Conservation (phyloP, 225 moss, liverwort and hornwort genomes). For the Asterella californica region DNA sequence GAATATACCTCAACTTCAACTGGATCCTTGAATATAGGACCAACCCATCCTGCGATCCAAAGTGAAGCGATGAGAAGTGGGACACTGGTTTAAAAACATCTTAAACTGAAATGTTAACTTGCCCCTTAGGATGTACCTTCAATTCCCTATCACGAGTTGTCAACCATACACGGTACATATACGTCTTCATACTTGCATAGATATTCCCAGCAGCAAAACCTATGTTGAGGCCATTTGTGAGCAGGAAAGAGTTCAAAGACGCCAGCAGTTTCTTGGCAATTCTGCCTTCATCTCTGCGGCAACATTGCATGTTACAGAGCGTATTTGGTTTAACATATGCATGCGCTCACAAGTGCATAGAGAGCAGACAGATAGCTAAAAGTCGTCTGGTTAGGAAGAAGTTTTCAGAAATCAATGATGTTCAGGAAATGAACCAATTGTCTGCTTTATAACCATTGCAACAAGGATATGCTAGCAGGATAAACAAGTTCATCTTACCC, state of each 20-base stretch:
- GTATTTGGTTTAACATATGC: too few relatives aligned
- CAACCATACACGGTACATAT: constrained; percentile 80
- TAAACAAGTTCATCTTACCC: constrained; percentile 38
- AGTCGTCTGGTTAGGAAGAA: background rate
- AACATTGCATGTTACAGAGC: background rate
- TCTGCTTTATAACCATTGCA: background rate
- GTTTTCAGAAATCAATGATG: background rate
- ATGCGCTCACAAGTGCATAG: too few relatives aligned
- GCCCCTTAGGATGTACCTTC: constrained; percentile 49
- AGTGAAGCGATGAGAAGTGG: background rate
- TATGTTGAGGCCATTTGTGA: constrained; percentile 76
- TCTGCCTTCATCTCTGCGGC: constrained; percentile 82
- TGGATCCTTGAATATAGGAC: constrained; percentile 83
- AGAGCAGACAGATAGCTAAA: background rate
- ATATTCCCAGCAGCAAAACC: constrained; percentile 63
- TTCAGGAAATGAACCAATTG: background rate
- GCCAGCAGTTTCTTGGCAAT: constrained; percentile 88
- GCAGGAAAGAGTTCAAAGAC: constrained; percentile 70
- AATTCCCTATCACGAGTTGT: constrained; percentile 90
- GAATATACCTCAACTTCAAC: constrained; percentile 74
- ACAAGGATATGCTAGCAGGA: background rate
- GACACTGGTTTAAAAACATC: background rate
- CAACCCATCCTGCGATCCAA: constrained; percentile 72
- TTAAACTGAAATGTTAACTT: background rate
- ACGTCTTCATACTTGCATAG: constrained; percentile 67